Evolutionary conservation across 2,329 filamentous ascomycete genomes (phyloP).

Genomic region (Claviceps sp.): DNA sequence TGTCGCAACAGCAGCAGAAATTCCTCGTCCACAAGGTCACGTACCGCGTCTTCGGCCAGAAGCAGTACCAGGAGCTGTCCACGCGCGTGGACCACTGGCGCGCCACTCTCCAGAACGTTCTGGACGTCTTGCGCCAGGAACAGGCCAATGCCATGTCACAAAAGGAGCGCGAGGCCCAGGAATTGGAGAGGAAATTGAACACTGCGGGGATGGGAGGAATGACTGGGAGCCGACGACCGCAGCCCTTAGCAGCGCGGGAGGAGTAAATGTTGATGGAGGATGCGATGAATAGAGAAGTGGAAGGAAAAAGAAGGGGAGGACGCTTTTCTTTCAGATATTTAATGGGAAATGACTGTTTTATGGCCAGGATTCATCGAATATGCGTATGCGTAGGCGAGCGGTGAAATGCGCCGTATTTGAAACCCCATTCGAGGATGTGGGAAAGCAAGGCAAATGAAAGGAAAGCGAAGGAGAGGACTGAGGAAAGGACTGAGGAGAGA

Average conservation of each 20-base stretch:
- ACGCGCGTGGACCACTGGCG: conserved; percentile 87
- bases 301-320: not conserved
- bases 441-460: not conserved
- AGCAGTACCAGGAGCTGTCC: conserved; percentile 94
- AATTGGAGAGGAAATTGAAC: conserved; percentile 54
- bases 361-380: not conserved
- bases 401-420: too few species aligned
- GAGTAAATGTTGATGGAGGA: conserved; percentile 37
- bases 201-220: conserved; percentile 24
- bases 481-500: not conserved
- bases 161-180: conserved; percentile 64
- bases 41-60: conserved; percentile 93
- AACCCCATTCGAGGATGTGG: not conserved
- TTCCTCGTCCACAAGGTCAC: conserved; percentile 94
- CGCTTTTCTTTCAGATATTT: not conserved
- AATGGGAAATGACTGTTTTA: not conserved
- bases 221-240: conserved; percentile 20
- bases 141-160: conserved; percentile 65
- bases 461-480: not conserved
- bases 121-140: conserved; percentile 66
- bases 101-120: conserved; percentile 63
- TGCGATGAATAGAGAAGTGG: not conserved
- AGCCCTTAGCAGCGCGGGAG: conserved; percentile 31
- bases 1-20: conserved; percentile 81
- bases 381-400: not conserved